Percentiles rank a stretch among this genome's conserved stretches.
These are phyloP conservation scores for Xylaria sp. DNA, from an alignment of 2,329 filamentous ascomycete genomes.

Conservation along the genomic window DNA sequence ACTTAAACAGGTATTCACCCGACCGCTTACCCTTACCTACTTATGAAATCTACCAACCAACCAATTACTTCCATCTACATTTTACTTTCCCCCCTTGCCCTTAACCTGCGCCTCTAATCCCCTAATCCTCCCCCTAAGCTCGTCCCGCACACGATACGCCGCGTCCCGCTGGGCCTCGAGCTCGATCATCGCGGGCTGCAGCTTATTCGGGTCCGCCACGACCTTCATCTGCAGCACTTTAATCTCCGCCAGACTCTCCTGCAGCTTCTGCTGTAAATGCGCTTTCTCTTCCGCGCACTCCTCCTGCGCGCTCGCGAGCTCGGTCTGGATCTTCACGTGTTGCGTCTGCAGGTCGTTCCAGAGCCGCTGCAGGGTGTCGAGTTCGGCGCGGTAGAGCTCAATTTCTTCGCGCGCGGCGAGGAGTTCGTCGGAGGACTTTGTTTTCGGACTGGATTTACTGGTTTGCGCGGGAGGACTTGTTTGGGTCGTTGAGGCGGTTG, in stretches of 20 bases:
- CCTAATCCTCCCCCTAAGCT: neutral
- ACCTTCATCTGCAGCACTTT: conserved; percentile 12
- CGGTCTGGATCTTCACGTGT: neutral
- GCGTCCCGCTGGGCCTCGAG: conserved; percentile 13
- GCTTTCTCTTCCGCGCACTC: conserved; percentile 2
- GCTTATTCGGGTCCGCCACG: neutral
- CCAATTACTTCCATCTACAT: neutral
- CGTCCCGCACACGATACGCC: neutral
- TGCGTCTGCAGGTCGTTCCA: conserved; percentile 14
- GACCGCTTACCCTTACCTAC: neutral
- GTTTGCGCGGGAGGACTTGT: no score
- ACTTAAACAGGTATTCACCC: neutral
- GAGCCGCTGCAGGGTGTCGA: neutral
- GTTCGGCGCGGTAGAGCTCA: neutral
- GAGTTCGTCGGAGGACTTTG: no score
- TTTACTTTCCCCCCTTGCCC: neutral
- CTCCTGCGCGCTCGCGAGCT: neutral
- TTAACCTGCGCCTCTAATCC: neutral
- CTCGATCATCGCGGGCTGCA: conserved; percentile 10
- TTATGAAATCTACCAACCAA: neutral
- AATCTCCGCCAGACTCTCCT: neutral
- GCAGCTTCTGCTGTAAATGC: neutral
- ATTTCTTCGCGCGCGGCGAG: neutral
- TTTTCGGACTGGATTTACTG: no score
- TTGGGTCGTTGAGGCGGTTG: no score